phyloP scores from a whole-genome alignment of 352 stramenopile genomes.

The Pythium utonaiense region DNA sequence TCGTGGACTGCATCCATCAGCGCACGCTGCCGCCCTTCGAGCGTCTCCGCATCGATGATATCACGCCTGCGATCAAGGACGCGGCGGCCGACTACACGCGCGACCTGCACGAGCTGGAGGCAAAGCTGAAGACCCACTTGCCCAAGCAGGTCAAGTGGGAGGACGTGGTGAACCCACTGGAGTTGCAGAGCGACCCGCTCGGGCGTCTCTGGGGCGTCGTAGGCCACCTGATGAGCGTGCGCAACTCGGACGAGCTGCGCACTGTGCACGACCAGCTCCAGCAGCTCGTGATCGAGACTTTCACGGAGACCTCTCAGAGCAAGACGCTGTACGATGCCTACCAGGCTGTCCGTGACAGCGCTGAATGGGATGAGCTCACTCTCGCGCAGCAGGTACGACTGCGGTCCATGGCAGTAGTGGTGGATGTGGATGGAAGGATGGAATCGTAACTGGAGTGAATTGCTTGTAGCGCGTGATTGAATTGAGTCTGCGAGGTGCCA shows the following conservation, averaged over 20 bases:
- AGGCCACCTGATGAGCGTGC: slow-evolving; percentile 95
- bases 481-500: slow-evolving; percentile 83
- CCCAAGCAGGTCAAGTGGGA: slow-evolving; percentile 57
- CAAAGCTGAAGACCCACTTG: slow-evolving; percentile 22
- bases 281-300: slow-evolving; percentile 92
- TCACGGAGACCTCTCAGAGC: slow-evolving; percentile 91
- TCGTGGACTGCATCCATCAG: slow-evolving; percentile 53
- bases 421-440: neutral
- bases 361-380: slow-evolving; percentile 51
- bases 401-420: slow-evolving; percentile 24
- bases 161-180: slow-evolving; percentile 89
- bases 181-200: slow-evolving; percentile 90
- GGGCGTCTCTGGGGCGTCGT: slow-evolving; percentile 94
- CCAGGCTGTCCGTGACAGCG: slow-evolving; percentile 63
- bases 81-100: slow-evolving; percentile 47
- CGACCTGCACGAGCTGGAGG: slow-evolving; percentile 48
- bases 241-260: slow-evolving; percentile 94
- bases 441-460: too few relatives aligned
- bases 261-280: slow-evolving; percentile 91
- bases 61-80: slow-evolving; percentile 52
- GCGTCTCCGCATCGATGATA: slow-evolving; percentile 53
- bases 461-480: slow-evolving; percentile 82
- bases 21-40: slow-evolving; percentile 69
- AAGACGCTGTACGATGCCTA: slow-evolving; percentile 92
- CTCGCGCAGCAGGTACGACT: slow-evolving; percentile 52